These are phyloP conservation scores for Cladorrhinum sp. DNA, from an alignment of 2,329 filamentous ascomycete species.

Conservation along the genomic window DNA sequence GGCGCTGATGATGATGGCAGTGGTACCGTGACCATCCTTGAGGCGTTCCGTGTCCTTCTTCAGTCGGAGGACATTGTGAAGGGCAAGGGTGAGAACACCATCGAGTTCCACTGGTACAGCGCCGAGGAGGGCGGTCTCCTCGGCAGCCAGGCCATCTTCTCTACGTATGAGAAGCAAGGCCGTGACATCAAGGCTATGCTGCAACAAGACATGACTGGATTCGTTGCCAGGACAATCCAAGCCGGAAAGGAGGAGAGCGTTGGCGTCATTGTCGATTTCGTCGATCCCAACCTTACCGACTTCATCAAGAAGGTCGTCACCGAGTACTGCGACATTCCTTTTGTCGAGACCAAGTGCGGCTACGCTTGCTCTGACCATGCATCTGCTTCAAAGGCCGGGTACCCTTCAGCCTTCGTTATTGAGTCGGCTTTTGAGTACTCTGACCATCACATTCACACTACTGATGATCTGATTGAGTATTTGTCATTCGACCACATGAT, in stretches of 20 bases:
- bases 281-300: slow-evolving; percentile 74
- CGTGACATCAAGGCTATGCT: slow-evolving; percentile 92
- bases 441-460: slow-evolving; percentile 71
- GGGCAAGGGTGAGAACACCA: slow-evolving; percentile 75
- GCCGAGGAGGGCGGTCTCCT: slow-evolving; percentile 86
- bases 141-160: slow-evolving; percentile 87
- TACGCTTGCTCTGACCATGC: slow-evolving; percentile 67
- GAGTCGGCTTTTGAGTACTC: slow-evolving; percentile 58
- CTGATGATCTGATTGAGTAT: slow-evolving; percentile 67
- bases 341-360: slow-evolving; percentile 49
- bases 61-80: slow-evolving; percentile 65
- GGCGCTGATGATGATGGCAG: slow-evolving; percentile 96
- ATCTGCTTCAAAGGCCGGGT: slow-evolving; percentile 63
- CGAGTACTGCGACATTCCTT: slow-evolving; percentile 77
- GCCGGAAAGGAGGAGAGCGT: slow-evolving; percentile 81
- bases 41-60: slow-evolving; percentile 80
- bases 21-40: slow-evolving; percentile 90
- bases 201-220: slow-evolving; percentile 98
- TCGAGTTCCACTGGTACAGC: slow-evolving; percentile 97
- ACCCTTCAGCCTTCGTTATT: slow-evolving; percentile 63
- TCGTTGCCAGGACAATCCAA: slow-evolving; percentile 76
- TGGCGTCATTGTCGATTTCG: slow-evolving; percentile 89
- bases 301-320: slow-evolving; percentile 90
- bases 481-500: slow-evolving; percentile 65
- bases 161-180: slow-evolving; percentile 67